Conservation (phyloP, 2,329 filamentous ascomycete species). For the Diplodia corticola region DNA sequence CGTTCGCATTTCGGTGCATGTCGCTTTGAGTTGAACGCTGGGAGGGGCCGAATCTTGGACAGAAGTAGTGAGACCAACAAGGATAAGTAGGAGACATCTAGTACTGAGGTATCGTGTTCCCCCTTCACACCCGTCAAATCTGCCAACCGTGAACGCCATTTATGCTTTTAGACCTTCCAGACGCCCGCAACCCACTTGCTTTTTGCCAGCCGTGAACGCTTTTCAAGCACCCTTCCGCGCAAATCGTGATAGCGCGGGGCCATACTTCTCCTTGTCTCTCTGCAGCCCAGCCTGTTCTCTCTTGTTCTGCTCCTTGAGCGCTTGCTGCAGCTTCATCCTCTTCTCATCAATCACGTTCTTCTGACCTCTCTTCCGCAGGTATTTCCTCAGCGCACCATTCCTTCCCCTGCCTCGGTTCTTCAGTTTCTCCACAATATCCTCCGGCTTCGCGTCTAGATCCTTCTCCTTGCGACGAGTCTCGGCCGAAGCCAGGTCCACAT, state of each 20-base stretch:
- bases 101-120: background rate
- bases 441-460: constrained; percentile 72
- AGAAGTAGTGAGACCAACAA: background rate
- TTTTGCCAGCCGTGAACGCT: background rate
- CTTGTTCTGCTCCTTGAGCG: constrained; percentile 69
- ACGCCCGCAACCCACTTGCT: background rate
- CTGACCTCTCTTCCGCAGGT: constrained; percentile 85
- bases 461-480: constrained; percentile 74
- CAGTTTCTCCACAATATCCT: constrained; percentile 59
- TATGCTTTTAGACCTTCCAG: constrained; percentile 10
- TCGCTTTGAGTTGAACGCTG: no score
- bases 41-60: no score
- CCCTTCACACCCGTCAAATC: background rate
- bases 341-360: constrained; percentile 97
- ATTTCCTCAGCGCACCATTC: constrained; percentile 85
- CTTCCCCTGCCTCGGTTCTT: constrained; percentile 82
- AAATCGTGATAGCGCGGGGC: constrained; percentile 84
- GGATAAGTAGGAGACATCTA: background rate
- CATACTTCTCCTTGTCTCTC: constrained; percentile 72
- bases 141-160: background rate
- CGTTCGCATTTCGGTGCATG: no score
- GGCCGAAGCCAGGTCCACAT: constrained; percentile 77
- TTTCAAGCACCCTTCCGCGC: constrained; percentile 59
- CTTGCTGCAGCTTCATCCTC: constrained; percentile 79
- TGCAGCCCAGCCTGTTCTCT: constrained; percentile 67